Evolutionary conservation across 257 asterid species (phyloP).

Genomic region (Forsythia suspensa): DNA sequence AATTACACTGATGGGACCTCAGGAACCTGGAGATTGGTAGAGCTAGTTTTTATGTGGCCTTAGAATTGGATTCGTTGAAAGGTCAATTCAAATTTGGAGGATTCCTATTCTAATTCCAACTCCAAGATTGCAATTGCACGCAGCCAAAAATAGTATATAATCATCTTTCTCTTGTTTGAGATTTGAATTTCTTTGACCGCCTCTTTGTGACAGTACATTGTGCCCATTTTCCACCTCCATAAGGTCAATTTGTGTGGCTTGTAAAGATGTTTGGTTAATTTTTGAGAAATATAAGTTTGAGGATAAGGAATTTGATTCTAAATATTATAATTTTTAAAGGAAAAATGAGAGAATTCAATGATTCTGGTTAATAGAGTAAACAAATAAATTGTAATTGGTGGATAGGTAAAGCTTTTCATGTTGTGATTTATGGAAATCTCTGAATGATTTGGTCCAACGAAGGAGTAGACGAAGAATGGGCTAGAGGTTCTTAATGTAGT

Average conservation of each 20-base stretch:
- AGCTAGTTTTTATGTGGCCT: background rate
- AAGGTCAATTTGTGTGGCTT: background rate
- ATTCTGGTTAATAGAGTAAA: background rate
- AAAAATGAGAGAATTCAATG: background rate
- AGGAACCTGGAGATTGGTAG: no score
- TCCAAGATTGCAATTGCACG: background rate
- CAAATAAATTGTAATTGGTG: background rate
- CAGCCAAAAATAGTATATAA: background rate
- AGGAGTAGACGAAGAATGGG: background rate
- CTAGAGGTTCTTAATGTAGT: background rate
- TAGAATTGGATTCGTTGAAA: background rate
- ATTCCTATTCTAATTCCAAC: background rate
- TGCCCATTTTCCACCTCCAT: background rate
- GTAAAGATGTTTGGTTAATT: background rate
- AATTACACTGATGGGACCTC: background rate
- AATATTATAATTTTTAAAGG: background rate
- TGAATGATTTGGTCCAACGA: background rate
- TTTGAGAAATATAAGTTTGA: background rate
- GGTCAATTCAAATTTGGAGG: background rate
- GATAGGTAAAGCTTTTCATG: background rate
- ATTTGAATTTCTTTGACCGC: background rate
- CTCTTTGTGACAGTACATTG: background rate
- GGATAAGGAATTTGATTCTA: background rate
- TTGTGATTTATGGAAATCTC: background rate
- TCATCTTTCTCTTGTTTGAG: no score